A percentile compares a stretch with the other conserved stretches of the same genome.
phyloP scores from a whole-genome alignment of 2,329 filamentous ascomycete genomes.

The Penicillium janthinellum region DNA sequence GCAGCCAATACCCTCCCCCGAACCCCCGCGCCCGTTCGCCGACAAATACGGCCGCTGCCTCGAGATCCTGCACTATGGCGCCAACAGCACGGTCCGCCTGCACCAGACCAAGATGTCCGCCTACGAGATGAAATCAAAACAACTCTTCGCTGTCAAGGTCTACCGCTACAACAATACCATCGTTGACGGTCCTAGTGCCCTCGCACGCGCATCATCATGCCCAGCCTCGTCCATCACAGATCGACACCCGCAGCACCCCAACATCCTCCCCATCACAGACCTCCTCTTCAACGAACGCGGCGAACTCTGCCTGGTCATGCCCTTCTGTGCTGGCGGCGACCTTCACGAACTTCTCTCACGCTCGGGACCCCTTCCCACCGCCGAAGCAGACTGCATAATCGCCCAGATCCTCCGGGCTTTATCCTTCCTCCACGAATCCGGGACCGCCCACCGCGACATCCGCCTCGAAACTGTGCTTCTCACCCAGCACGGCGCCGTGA shows the following conservation, averaged over 20 bases:
- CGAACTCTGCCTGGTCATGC: conserved; percentile 34
- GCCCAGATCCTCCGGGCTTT: conserved; percentile 56
- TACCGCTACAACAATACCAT: conserved; percentile 28
- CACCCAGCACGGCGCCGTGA: conserved; percentile 75
- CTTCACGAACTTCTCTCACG: conserved; percentile 78
- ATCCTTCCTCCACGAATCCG: conserved; percentile 72
- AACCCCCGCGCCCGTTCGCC: conserved; percentile 13
- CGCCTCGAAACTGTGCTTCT: conserved; percentile 95
- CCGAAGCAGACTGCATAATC: conserved; percentile 87
- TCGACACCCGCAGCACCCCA: conserved; percentile 30
- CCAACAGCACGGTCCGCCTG: conserved; percentile 29
- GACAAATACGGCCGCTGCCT: conserved; percentile 30
- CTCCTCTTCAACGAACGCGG: conserved; percentile 29
- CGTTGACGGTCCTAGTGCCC: conserved; percentile 1
- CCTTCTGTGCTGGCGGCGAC: conserved; percentile 74
- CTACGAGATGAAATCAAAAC: conserved; percentile 7
- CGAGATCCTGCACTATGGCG: conserved; percentile 33
- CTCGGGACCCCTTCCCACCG: conserved; percentile 75
- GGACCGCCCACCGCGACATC: conserved; percentile 89
- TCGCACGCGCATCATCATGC: neutral
- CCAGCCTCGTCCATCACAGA: conserved; percentile 10
- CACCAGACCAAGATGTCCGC: conserved; percentile 18
- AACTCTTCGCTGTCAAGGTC: conserved; percentile 32
- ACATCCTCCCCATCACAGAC: conserved; percentile 32
- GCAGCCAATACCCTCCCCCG: neutral